Evolutionary conservation across 176 grass and related monocot genomes (phyloP).

Genomic region (Secale cereale): DNA sequence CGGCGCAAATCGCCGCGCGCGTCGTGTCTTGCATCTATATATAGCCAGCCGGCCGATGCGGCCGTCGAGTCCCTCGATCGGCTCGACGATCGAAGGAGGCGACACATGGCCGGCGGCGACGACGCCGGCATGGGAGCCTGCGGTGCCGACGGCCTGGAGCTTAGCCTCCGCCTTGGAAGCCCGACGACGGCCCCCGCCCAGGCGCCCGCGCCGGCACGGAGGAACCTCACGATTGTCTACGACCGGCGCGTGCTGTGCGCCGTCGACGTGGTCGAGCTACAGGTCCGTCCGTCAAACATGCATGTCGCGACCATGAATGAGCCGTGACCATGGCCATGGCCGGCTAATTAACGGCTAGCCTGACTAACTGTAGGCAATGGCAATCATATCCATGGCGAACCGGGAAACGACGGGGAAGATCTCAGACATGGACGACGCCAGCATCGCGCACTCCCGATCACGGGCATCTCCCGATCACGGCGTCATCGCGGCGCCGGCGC

Average conservation of each 20-base stretch:
- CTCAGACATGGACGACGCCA: background rate
- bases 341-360: background rate
- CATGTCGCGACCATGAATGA: background rate
- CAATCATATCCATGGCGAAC: slow-evolving; percentile 12
- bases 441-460: background rate
- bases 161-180: slow-evolving; percentile 8
- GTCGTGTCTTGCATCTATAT: background rate
- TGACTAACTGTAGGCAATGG: background rate
- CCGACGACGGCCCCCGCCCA: background rate
- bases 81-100: background rate
- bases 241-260: slow-evolving; percentile 18
- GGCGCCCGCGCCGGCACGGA: background rate
- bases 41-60: background rate
- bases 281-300: background rate
- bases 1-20: background rate
- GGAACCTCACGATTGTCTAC: slow-evolving; percentile 31
- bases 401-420: background rate
- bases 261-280: slow-evolving; percentile 39
- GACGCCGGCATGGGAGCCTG: background rate
- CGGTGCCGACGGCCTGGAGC: background rate
- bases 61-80: slow-evolving; percentile 1
- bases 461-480: background rate
- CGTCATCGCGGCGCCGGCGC: background rate
- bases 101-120: background rate
- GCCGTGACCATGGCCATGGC: background rate